These are phyloP conservation scores for Fusarium nanum DNA, from an alignment of 2,329 filamentous ascomycete species.

Conservation along the genomic window DNA sequence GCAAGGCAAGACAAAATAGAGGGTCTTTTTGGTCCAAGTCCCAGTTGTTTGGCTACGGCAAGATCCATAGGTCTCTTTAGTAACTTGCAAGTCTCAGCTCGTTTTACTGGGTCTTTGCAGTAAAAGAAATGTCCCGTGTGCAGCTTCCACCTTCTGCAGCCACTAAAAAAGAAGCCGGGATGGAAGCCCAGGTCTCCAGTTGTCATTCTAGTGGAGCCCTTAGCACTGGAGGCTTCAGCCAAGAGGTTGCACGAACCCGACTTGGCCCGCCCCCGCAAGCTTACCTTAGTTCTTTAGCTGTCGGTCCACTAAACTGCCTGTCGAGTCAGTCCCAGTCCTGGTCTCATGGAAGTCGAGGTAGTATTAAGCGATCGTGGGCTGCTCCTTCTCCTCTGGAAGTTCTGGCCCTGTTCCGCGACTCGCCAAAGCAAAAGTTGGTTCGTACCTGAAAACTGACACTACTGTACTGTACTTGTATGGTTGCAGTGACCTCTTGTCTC, in stretches of 20 bases:
- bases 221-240: background rate
- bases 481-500: background rate
- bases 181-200: conserved; percentile 15
- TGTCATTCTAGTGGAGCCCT: conserved; percentile 2
- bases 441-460: background rate
- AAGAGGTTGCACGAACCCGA: conserved; percentile 28
- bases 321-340: conserved; percentile 44
- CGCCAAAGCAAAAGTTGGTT: conserved; percentile 1
- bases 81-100: background rate
- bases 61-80: background rate
- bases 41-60: background rate
- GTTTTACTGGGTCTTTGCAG: background rate
- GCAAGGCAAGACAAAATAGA: background rate
- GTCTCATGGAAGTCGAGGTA: background rate
- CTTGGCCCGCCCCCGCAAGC: conserved; percentile 48
- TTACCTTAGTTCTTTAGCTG: conserved; percentile 21
- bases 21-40: background rate
- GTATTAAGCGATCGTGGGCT: conserved; percentile 45
- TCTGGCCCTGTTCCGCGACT: conserved; percentile 16
- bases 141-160: conserved; percentile 3
- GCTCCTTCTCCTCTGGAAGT: conserved; percentile 7
- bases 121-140: conserved; percentile 3
- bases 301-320: conserved; percentile 35
- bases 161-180: conserved; percentile 21
- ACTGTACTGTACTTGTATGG: background rate